A percentile compares a stretch with the other conserved stretches of the same genome.
Evolutionary conservation across 1,284 basidiomycete species (phyloP).

Genomic region (Microbotryum lychnidis-dioicae): DNA sequence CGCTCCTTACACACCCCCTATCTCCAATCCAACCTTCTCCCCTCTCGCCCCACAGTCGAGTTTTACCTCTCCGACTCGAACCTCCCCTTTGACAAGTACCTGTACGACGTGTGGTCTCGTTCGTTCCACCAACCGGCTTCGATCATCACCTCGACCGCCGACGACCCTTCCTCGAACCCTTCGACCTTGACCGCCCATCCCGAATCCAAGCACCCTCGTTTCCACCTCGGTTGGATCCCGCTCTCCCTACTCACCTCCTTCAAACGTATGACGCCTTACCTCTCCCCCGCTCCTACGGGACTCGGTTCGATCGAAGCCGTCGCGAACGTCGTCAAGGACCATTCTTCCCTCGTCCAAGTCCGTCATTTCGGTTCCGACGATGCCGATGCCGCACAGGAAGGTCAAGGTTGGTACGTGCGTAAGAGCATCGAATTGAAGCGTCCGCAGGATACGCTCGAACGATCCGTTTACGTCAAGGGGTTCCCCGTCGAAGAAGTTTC

Average conservation of each 20-base stretch:
- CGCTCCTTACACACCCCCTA: no score
- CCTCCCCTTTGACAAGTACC: conserved; percentile 95
- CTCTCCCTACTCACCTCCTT: conserved; percentile 82
- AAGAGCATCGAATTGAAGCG: conserved; percentile 63
- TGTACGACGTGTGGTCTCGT: conserved; percentile 54
- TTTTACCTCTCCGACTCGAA: conserved; percentile 98
- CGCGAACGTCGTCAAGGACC: conserved; percentile 50
- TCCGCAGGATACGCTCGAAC: conserved; percentile 52
- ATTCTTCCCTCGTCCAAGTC: conserved; percentile 18
- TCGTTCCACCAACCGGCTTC: conserved; percentile 23
- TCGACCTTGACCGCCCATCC: conserved; percentile 56
- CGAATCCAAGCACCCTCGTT: conserved; percentile 40
- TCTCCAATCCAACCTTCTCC: background rate
- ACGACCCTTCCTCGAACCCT: conserved; percentile 15
- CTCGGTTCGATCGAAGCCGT: conserved; percentile 43
- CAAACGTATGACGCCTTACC: conserved; percentile 84
- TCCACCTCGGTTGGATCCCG: conserved; percentile 70
- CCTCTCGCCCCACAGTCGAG: conserved; percentile 55
- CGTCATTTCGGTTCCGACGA: conserved; percentile 15
- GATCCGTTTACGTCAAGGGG: conserved; percentile 41
- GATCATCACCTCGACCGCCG: conserved; percentile 28
- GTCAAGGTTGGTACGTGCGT: conserved; percentile 34
- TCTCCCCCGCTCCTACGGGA: conserved; percentile 45
- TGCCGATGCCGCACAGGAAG: conserved; percentile 8
- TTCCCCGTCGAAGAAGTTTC: conserved; percentile 30